Conservation (phyloP, 2,329 filamentous ascomycete genomes). For the Alternaria longipes region DNA sequence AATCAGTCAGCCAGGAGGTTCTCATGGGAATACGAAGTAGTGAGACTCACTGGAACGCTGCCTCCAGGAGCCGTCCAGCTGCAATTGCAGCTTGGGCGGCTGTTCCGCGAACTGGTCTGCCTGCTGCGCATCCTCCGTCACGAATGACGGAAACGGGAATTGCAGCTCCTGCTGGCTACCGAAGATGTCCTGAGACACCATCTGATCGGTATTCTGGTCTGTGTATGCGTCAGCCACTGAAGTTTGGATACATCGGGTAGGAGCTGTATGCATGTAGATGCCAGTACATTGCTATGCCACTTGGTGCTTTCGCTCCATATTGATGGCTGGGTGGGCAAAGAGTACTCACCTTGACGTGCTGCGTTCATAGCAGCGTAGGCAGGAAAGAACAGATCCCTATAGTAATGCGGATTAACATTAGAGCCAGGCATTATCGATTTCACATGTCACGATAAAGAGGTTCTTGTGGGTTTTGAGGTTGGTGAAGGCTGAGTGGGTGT, state of each 20-base stretch:
- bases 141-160: neutral
- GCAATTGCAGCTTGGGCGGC: neutral
- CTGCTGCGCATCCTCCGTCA: neutral
- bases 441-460: neutral
- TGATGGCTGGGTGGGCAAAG: neutral
- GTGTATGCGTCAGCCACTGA: slow-evolving; percentile 2
- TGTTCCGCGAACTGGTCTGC: neutral
- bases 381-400: neutral
- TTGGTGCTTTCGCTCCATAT: too few species aligned
- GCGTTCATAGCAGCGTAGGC: neutral
- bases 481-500: slow-evolving; percentile 3
- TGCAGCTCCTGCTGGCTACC: neutral
- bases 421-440: too few species aligned
- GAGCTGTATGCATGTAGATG: neutral
- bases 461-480: neutral
- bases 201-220: neutral
- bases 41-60: neutral
- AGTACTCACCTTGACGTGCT: slow-evolving; percentile 7
- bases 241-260: neutral
- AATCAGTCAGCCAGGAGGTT: neutral
- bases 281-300: neutral
- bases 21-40: neutral
- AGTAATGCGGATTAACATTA: neutral
- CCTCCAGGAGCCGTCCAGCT: neutral
- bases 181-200: neutral